Evolutionary conservation across 2,329 filamentous ascomycete species (phyloP).

Genomic region (Stachybotrys chartarum): DNA sequence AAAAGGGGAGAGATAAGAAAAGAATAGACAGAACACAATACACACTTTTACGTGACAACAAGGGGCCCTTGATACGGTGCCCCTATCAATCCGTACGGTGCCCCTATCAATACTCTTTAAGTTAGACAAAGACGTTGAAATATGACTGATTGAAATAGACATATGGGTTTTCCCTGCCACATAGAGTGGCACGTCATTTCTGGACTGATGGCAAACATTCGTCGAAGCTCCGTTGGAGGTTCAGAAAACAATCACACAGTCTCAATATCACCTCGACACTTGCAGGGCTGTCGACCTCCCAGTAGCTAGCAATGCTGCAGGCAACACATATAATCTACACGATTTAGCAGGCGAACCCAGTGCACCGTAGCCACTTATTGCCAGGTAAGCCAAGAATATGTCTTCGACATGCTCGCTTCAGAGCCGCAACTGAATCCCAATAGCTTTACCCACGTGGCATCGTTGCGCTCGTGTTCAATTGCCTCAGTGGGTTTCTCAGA

Average conservation of each 20-base stretch:
- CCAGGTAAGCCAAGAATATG: conserved; percentile 39
- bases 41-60: too few relatives aligned
- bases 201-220: conserved; percentile 51
- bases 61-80: too few relatives aligned
- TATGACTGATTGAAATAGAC: too few relatives aligned
- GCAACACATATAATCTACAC: conserved; percentile 55
- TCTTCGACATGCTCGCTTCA: conserved; percentile 1
- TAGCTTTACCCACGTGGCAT: conserved; percentile 64
- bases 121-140: too few relatives aligned
- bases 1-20: too few relatives aligned
- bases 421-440: neutral
- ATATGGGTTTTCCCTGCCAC: conserved; percentile 68
- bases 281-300: conserved; percentile 48
- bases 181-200: conserved; percentile 60
- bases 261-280: conserved; percentile 46
- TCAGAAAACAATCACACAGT: conserved; percentile 54
- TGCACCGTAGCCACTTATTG: conserved; percentile 49
- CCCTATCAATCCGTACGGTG: too few relatives aligned
- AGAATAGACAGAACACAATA: too few relatives aligned
- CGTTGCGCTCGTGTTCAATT: conserved; percentile 68
- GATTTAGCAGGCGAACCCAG: conserved; percentile 56
- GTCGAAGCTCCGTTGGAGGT: conserved; percentile 56
- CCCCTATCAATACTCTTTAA: too few relatives aligned
- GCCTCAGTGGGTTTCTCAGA: conserved; percentile 60
- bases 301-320: conserved; percentile 65